Conservation (phyloP, 1,139 yeast species). For the Yarrowia galli region DNA sequence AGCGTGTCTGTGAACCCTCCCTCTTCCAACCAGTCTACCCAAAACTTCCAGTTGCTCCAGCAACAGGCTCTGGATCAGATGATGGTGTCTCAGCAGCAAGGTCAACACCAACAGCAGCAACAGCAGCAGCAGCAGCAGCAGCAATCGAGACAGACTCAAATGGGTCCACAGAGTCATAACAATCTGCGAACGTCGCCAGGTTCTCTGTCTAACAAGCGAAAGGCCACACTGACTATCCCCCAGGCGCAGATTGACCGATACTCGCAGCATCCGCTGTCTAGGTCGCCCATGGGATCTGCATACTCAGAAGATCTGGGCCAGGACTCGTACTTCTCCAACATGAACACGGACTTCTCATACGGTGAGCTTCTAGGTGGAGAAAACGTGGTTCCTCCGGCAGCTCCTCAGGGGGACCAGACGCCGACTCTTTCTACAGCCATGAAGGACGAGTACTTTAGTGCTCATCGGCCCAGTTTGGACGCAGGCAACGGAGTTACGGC, state of each 20-base stretch:
- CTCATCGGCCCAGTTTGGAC: constrained; percentile 23
- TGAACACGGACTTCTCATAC: constrained; percentile 28
- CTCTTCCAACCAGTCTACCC: not conserved
- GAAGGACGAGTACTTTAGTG: constrained; percentile 30
- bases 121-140: not conserved
- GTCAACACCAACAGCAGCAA: not conserved
- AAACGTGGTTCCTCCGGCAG: constrained; percentile 30
- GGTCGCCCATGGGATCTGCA: constrained; percentile 35
- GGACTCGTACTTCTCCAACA: constrained; percentile 31
- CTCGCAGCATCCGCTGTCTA: constrained; percentile 23
- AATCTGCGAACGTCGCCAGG: constrained; percentile 18
- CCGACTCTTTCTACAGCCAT: constrained; percentile 31
- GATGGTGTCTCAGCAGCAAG: not conserved
- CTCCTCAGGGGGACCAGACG: constrained; percentile 30
- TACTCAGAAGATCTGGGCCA: constrained; percentile 31
- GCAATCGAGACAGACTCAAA: not conserved
- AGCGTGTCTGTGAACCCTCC: not conserved
- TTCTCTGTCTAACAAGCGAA: constrained; percentile 25
- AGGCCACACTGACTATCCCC: constrained; percentile 35
- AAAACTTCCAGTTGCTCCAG: constrained; percentile 16
- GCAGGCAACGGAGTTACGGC: not conserved
- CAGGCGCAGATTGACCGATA: constrained; percentile 37
- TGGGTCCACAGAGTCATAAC: not conserved
- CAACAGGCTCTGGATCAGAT: constrained; percentile 15
- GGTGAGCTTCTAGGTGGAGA: constrained; percentile 21